A percentile compares a stretch with the other conserved stretches of the same genome.
These are phyloP conservation scores for Hordeum marinum DNA, from an alignment of 176 grass and related monocot species.

Conservation along the genomic window DNA sequence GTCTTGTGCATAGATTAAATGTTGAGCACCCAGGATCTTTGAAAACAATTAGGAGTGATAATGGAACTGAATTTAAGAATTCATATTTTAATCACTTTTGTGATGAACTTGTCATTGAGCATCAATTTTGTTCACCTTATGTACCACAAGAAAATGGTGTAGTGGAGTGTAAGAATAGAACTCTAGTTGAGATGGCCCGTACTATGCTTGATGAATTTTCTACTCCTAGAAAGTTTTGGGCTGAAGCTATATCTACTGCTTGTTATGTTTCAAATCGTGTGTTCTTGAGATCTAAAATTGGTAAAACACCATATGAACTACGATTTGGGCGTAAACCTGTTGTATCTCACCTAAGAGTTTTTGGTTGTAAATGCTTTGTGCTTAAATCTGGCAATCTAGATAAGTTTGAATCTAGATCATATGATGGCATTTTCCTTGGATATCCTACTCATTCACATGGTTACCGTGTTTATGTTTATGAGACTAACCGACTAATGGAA, in stretches of 20 bases:
- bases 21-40: background rate
- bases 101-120: background rate
- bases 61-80: background rate
- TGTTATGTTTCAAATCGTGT: background rate
- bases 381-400: background rate
- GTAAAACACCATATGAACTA: background rate
- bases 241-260: background rate
- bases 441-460: too few relatives aligned
- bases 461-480: too few relatives aligned
- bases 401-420: too few relatives aligned
- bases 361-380: background rate
- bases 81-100: background rate
- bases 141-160: background rate
- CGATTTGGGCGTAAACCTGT: background rate
- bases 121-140: background rate
- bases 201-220: too few relatives aligned
- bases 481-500: too few relatives aligned
- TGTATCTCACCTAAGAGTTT: conserved; percentile 3
- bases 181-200: too few relatives aligned
- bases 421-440: too few relatives aligned
- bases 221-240: background rate
- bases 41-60: background rate
- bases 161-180: background rate
- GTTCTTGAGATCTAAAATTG: background rate
- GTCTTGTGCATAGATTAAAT: background rate